A percentile compares a stretch with the other conserved stretches of the same genome.
phyloP scores from a whole-genome alignment of 176 grass and related monocot genomes.

The Eragrostis nindensis region DNA sequence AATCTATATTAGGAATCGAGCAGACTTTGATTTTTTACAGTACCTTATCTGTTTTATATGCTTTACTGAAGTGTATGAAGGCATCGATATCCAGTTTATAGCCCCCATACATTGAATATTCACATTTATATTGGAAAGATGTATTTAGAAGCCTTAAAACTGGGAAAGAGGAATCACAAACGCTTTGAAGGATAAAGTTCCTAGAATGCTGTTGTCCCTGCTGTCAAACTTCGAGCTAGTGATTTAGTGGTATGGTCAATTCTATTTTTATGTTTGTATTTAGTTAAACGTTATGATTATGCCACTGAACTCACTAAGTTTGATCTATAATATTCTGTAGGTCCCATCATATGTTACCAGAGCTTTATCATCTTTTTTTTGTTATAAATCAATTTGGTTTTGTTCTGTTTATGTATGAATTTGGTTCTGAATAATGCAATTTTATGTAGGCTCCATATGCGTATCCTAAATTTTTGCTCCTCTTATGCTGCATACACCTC shows the following conservation, averaged over 20 bases:
- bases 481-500: not conserved
- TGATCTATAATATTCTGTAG: not conserved
- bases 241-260: not conserved
- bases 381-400: not conserved
- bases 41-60: no score
- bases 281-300: not conserved
- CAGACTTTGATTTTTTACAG: no score
- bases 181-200: not conserved
- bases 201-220: not conserved
- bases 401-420: not conserved
- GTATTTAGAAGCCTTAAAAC: not conserved
- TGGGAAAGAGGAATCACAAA: not conserved
- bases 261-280: not conserved
- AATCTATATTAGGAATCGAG: no score
- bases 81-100: not conserved
- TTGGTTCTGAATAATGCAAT: not conserved
- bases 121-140: not conserved
- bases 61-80: not conserved
- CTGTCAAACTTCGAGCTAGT: not conserved
- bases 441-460: slow-evolving; percentile 22
- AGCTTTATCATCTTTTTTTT: not conserved
- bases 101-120: not conserved
- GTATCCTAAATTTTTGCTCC: not conserved
- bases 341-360: not conserved
- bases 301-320: not conserved